Percentiles rank a stretch among this genome's conserved stretches.
Conservation (phyloP, 805 yeast species). For the Pichia rugopelliculosa region DNA sequence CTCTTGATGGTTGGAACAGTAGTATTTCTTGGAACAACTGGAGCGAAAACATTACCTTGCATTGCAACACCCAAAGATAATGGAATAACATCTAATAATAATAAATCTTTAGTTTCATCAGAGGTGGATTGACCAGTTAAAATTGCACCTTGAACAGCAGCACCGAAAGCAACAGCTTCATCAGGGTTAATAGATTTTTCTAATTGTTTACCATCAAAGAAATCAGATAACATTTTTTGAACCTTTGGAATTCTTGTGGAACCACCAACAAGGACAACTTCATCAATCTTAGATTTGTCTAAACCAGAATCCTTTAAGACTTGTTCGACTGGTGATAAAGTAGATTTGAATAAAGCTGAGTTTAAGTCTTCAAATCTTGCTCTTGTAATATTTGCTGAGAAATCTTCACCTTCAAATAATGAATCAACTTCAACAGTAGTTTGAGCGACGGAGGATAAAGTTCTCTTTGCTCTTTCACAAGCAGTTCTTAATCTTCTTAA, state of each 20-base stretch:
- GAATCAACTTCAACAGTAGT: constrained; percentile 96
- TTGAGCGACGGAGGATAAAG: constrained; percentile 92
- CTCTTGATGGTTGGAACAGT: constrained; percentile 99
- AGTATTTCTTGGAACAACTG: constrained; percentile 98
- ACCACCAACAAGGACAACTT: constrained; percentile 97
- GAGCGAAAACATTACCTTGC: constrained; percentile 98
- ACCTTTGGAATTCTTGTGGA: constrained; percentile 98
- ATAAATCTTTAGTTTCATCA: constrained; percentile 90
- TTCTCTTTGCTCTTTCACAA: constrained; percentile 98
- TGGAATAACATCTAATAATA: constrained; percentile 95
- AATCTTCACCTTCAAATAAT: constrained; percentile 90
- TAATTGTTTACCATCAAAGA: constrained; percentile 94
- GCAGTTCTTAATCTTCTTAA: constrained; percentile 98
- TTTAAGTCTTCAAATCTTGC: constrained; percentile 96
- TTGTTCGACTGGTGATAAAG: constrained; percentile 90
- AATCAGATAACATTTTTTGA: constrained; percentile 88
- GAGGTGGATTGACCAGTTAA: constrained; percentile 86
- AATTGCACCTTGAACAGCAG: constrained; percentile 99
- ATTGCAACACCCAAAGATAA: constrained; percentile 98
- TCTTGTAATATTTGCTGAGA: constrained; percentile 89
- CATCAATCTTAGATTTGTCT: constrained; percentile 79
- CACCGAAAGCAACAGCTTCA: constrained; percentile 99
- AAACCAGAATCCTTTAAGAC: constrained; percentile 89
- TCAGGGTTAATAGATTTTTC: constrained; percentile 97
- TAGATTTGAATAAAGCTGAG: constrained; percentile 88